Percentiles rank a stretch among this genome's conserved stretches.
phyloP scores from a whole-genome alignment of 2,329 filamentous ascomycete species.

The Grosmannia serpens region DNA sequence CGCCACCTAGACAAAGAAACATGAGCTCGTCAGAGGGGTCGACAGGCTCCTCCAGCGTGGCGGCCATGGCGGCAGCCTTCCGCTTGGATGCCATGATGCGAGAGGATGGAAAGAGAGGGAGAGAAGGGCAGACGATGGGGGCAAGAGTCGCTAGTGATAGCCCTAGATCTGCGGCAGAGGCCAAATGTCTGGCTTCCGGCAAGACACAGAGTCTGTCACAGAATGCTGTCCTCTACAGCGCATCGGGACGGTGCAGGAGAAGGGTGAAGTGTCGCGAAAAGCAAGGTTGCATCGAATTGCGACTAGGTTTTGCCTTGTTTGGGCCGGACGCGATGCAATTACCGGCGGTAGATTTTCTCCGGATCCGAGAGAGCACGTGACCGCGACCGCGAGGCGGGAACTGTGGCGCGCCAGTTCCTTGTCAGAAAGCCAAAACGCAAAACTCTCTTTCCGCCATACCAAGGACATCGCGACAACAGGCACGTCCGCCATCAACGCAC shows the following conservation, averaged over 20 bases:
- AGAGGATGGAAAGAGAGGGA: not conserved
- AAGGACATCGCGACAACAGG: not conserved
- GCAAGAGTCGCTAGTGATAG: not conserved
- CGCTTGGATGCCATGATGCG: slow-evolving; percentile 77
- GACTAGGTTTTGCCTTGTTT: not conserved
- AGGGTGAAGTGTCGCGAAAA: not conserved
- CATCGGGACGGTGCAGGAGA: not conserved
- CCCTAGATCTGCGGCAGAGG: not conserved
- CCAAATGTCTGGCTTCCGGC: not conserved
- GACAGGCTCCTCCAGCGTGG: slow-evolving; percentile 68
- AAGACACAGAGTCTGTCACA: not conserved
- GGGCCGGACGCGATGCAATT: not conserved
- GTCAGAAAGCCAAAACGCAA: not conserved
- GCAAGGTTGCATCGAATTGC: not conserved
- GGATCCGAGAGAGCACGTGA: not conserved
- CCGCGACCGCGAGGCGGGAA: not conserved
- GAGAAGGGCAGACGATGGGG: not conserved
- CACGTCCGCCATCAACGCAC: not conserved
- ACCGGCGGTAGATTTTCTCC: not conserved
- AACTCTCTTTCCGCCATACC: not conserved
- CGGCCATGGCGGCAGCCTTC: slow-evolving; percentile 67
- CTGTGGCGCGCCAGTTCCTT: not conserved
- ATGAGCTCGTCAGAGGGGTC: slow-evolving; percentile 90
- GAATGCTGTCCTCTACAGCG: not conserved
- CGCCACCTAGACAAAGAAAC: slow-evolving; percentile 87